Evolutionary conservation across 2,329 filamentous ascomycete species (phyloP).

Genomic region (Fusarium sp.): DNA sequence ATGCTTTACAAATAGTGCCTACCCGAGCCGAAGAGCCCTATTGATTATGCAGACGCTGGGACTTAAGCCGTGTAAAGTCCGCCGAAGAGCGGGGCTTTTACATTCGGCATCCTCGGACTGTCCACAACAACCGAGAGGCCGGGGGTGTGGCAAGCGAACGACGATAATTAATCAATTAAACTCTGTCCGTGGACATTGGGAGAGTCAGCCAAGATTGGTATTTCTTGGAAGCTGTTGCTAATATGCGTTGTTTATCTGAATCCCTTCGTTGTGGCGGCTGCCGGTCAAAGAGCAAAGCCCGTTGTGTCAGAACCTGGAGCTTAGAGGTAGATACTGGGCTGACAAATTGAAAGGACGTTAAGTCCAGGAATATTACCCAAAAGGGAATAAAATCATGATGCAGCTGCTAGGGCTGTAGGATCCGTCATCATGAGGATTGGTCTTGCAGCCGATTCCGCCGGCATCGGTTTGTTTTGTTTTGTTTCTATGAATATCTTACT

Average conservation of each 20-base stretch:
- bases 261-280: not conserved
- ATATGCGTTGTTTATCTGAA: not conserved
- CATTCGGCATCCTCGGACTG: slow-evolving; percentile 38
- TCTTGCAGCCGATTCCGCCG: not conserved
- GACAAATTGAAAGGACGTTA: slow-evolving; percentile 34
- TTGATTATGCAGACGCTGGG: slow-evolving; percentile 31
- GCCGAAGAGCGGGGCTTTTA: slow-evolving; percentile 30
- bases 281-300: not conserved
- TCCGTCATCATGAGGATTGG: slow-evolving; percentile 21
- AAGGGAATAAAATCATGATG: slow-evolving; percentile 20
- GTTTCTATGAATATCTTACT: not conserved
- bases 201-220: not conserved
- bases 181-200: not conserved
- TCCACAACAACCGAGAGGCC: slow-evolving; percentile 32
- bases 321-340: slow-evolving; percentile 7
- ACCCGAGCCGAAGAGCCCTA: not conserved
- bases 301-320: not conserved
- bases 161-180: slow-evolving; percentile 17
- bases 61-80: slow-evolving; percentile 43
- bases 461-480: not conserved
- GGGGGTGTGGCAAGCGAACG: slow-evolving; percentile 25
- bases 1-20: not conserved
- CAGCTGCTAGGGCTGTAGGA: slow-evolving; percentile 15
- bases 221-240: not conserved
- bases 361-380: slow-evolving; percentile 20